These are phyloP conservation scores for Blastocladiella emersonii DNA, from an alignment of 371 early-diverging fungal genomes.

Conservation along the genomic window DNA sequence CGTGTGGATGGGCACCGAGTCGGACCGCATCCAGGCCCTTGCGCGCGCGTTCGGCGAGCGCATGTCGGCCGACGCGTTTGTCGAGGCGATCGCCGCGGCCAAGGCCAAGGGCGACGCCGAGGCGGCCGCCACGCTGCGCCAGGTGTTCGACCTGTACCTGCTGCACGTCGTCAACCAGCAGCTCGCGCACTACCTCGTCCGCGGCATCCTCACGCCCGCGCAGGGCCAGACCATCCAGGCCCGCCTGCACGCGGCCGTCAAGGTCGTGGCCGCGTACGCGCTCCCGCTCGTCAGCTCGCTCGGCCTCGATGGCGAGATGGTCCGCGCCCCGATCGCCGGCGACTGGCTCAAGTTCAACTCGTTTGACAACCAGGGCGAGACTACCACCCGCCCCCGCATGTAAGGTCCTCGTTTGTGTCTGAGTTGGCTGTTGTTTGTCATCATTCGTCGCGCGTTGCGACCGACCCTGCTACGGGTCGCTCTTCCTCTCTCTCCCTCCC, in stretches of 20 bases:
- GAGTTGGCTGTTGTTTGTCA: too few species aligned
- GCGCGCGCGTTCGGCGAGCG: slow-evolving; percentile 49
- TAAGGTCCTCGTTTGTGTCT: too few species aligned
- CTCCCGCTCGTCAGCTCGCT: slow-evolving; percentile 33
- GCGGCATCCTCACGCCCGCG: slow-evolving; percentile 26
- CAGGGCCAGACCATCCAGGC: slow-evolving; percentile 22
- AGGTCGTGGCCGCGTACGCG: slow-evolving; percentile 26
- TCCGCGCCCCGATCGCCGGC: slow-evolving; percentile 50
- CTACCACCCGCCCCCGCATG: too few species aligned
- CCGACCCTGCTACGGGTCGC: too few species aligned
- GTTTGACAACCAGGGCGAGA: slow-evolving; percentile 38
- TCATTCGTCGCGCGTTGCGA: too few species aligned
- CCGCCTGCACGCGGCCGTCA: slow-evolving; percentile 23
- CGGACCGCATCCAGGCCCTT: slow-evolving; percentile 44
- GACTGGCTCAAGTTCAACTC: slow-evolving; percentile 48
- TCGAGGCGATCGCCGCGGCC: slow-evolving; percentile 18
- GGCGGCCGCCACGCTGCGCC: slow-evolving; percentile 12
- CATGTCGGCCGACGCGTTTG: slow-evolving; percentile 36
- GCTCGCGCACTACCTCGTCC: slow-evolving; percentile 36
- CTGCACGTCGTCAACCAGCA: slow-evolving; percentile 27
- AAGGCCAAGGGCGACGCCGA: slow-evolving; percentile 7
- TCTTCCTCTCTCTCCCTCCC: too few species aligned
- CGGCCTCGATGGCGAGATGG: slow-evolving; percentile 35
- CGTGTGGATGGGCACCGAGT: slow-evolving; percentile 56
- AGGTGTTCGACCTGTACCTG: slow-evolving; percentile 31